A percentile compares a stretch with the other conserved stretches of the same genome.
These are phyloP conservation scores for Nasturtium officinale DNA, from an alignment of 345 rosid genomes.

Conservation along the genomic window DNA sequence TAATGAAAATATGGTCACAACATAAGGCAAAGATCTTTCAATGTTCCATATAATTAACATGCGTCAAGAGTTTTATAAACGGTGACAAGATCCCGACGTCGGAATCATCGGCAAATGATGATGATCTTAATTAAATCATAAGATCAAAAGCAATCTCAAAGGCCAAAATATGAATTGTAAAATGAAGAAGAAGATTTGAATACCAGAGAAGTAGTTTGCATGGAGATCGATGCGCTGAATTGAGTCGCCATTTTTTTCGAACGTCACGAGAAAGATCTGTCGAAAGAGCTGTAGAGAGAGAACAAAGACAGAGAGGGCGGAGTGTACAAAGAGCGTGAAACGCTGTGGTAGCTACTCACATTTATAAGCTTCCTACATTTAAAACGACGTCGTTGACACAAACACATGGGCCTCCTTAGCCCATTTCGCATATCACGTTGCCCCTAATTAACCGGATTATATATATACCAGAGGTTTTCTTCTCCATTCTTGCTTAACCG, in stretches of 20 bases:
- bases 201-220: constrained; percentile 47
- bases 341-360: constrained; percentile 14
- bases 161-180: not conserved
- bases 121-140: not conserved
- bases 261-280: constrained; percentile 37
- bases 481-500: not conserved
- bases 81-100: not conserved
- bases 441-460: not conserved
- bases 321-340: constrained; percentile 45
- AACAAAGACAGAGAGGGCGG: constrained; percentile 35
- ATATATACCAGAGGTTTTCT: not conserved
- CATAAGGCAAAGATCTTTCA: not conserved
- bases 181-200: not conserved
- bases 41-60: not conserved
- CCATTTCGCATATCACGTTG: constrained; percentile 16
- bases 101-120: constrained; percentile 16
- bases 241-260: constrained; percentile 49
- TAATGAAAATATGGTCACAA: not conserved
- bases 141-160: constrained; percentile 11
- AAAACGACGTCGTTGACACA: not conserved
- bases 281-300: constrained; percentile 9
- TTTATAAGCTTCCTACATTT: constrained; percentile 21
- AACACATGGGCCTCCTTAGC: constrained; percentile 19
- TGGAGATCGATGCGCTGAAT: constrained; percentile 45
- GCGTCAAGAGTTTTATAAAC: not conserved